phyloP scores from a whole-genome alignment of 192 early-diverging fungal species.

The Backusella australiensis region DNA sequence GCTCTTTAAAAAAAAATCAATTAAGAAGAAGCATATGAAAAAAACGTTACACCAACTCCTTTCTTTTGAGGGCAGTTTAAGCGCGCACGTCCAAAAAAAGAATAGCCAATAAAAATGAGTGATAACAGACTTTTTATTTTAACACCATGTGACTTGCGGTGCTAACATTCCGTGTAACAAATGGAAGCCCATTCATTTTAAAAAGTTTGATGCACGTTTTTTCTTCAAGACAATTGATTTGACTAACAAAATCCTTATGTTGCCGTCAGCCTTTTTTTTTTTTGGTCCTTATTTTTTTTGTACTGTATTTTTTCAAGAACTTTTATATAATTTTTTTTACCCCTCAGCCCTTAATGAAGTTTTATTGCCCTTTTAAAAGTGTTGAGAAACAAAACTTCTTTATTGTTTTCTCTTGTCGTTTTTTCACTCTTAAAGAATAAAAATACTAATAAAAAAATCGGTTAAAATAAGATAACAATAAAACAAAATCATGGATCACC shows the following conservation, averaged over 20 bases:
- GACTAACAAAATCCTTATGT: slow-evolving; percentile 1
- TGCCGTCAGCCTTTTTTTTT: slow-evolving; percentile 2
- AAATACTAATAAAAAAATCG: background rate
- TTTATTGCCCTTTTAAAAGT: background rate
- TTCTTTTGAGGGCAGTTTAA: background rate
- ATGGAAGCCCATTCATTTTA: background rate
- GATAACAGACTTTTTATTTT: background rate
- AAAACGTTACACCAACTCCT: background rate
- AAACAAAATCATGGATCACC: slow-evolving; percentile 8
- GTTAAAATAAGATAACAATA: background rate
- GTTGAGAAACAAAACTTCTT: slow-evolving; percentile 5
- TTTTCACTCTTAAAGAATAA: background rate
- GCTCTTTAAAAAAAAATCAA: background rate
- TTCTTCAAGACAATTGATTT: slow-evolving; percentile 17
- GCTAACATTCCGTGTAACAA: slow-evolving; percentile 6
- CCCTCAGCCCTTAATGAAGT: background rate
- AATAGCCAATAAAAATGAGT: background rate
- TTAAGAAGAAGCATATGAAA: background rate
- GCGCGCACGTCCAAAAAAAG: background rate
- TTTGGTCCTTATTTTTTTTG: background rate
- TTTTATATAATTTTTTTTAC: background rate
- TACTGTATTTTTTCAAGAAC: background rate
- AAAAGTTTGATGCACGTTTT: slow-evolving; percentile 14
- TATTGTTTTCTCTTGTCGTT: background rate
- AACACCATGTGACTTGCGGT: background rate